These are phyloP conservation scores for Cetradonia linearis DNA, from an alignment of 495 filamentous ascomycete genomes.

Conservation along the genomic window DNA sequence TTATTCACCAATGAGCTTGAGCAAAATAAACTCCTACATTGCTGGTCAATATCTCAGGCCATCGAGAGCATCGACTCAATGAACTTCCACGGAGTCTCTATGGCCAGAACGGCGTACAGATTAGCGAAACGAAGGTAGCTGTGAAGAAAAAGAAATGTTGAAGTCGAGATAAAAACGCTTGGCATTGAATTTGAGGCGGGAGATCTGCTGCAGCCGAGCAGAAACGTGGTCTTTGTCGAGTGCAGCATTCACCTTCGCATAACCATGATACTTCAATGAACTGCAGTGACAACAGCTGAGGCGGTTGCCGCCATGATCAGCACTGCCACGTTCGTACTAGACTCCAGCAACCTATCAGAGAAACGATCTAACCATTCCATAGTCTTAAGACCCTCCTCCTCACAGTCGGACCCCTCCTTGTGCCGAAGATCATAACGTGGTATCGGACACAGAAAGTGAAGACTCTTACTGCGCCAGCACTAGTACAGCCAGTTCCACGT, in stretches of 20 bases:
- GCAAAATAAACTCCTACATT: no score
- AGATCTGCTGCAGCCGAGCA: conserved; percentile 3
- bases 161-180: not conserved
- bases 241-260: not conserved
- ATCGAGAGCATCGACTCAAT: not conserved
- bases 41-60: no score
- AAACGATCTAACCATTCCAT: conserved; percentile 14
- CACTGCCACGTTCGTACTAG: conserved; percentile 20
- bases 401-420: conserved; percentile 75
- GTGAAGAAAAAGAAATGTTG: no score
- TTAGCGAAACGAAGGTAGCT: no score
- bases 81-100: no score
- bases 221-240: conserved; percentile 11
- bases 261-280: conserved; percentile 22
- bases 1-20: not conserved
- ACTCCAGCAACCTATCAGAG: not conserved
- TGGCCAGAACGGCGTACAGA: no score
- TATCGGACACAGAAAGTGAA: conserved; percentile 53
- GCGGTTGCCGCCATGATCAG: conserved; percentile 19
- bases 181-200: not conserved
- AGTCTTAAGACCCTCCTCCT: conserved; percentile 71
- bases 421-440: conserved; percentile 60
- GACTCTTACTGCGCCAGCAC: conserved; percentile 36
- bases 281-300: not conserved
- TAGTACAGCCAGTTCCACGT: conserved; percentile 39